Base-by-base conservation (phyloP, 805 yeast species). In the Wickerhamiella nectarea region DNA sequence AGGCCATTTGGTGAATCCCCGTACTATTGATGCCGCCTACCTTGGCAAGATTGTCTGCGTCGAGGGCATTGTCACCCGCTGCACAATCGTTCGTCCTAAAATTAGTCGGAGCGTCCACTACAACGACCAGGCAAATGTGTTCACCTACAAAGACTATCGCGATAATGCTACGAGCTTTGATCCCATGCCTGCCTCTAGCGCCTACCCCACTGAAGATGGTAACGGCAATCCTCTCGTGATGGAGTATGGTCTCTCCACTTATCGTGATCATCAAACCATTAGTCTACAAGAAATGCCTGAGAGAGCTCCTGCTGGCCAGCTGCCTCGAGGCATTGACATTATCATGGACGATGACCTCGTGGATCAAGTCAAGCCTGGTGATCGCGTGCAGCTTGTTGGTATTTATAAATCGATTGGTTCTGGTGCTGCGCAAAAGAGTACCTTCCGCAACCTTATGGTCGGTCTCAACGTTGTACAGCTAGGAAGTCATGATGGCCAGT, bases 261-360 rank as follows among this genome's bases (percentile, higher is more conserved):
- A 84, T 60, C 71, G 89, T 54, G 98, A 91, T 63, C 95, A 89
- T 60, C 98, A 91, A 64, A 80, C 85, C 33, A 72, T 91, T 29
- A 75, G 95, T 0, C 80, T 91, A 29, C 98, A 91, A 62, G 98
- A 91, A 65, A 83, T 91, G 84, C 97, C 98, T 1, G 97, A 91
- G 65, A 71, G 79, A 50, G 95, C 97, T 1, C 98, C 97, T 12
- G 94, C 97, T 0, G 98, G 98, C 45, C 97, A 89, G 64, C 69
- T 91, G 50, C 98, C 98, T 28, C 71, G 97, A 55, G 78, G 94
- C 2, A 72, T 91, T 28, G 98, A 91, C 57, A 80, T 89, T 19
- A 75, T 89, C n/a, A 65, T 91, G 55, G 95, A 89, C 60, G 96
- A 87, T 56, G 98, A 91, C 59, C 69, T 91, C 50, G 97, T 91